Conservation (phyloP, 148 eudicot species). For the Rhododendron simsii region DNA sequence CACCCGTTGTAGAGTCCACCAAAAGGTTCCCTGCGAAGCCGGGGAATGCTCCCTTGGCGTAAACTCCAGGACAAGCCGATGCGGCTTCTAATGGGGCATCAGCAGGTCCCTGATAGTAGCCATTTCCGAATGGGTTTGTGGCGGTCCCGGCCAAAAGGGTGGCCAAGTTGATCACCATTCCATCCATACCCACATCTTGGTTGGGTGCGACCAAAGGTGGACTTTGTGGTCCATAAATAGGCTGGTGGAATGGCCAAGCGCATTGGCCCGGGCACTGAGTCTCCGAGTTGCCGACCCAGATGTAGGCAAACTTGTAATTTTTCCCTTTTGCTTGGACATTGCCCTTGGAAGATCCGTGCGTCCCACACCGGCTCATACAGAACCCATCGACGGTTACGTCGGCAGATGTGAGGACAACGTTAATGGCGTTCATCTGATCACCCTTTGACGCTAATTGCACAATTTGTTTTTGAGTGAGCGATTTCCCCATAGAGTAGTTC, state of each 20-base stretch:
- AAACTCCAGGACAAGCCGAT: slow-evolving; percentile 12
- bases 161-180: slow-evolving; percentile 12
- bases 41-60: slow-evolving; percentile 14
- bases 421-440: neutral
- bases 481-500: neutral
- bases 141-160: slow-evolving; percentile 1
- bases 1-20: slow-evolving; percentile 17
- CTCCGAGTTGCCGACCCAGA: slow-evolving; percentile 25
- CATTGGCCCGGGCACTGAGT: slow-evolving; percentile 23
- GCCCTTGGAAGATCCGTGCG: neutral
- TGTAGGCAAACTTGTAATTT: slow-evolving; percentile 1
- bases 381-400: slow-evolving; percentile 14
- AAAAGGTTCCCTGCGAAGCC: slow-evolving; percentile 17
- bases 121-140: slow-evolving; percentile 15
- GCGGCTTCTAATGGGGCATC: slow-evolving; percentile 14
- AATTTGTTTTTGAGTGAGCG: slow-evolving; percentile 6
- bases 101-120: slow-evolving; percentile 15
- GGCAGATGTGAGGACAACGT: neutral
- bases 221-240: slow-evolving; percentile 18
- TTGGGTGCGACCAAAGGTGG: slow-evolving; percentile 17
- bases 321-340: neutral
- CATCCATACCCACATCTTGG: slow-evolving; percentile 13
- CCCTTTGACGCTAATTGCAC: slow-evolving; percentile 4
- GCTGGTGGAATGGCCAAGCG: slow-evolving; percentile 20
- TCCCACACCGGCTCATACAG: slow-evolving; percentile 13